A percentile compares a stretch with the other conserved stretches of the same genome.
These are phyloP conservation scores for Mrakia frigida DNA, from an alignment of 768 basidiomycete genomes.

Conservation along the genomic window DNA sequence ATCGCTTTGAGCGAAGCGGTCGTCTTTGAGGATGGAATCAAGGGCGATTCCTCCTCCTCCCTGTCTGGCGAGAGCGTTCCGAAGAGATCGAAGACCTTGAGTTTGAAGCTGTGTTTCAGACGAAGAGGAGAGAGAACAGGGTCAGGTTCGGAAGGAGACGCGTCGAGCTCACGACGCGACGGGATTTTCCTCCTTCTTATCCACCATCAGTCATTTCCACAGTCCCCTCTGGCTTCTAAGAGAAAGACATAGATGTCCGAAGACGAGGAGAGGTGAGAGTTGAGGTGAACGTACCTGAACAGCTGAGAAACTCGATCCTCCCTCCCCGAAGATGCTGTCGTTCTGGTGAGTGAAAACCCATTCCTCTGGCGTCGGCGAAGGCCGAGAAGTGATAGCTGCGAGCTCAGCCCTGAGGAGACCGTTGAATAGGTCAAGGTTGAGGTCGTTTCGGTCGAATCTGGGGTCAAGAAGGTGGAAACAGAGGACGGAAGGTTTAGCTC, in stretches of 20 bases:
- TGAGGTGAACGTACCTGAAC: not conserved
- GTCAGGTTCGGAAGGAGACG: not conserved
- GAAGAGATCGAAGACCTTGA: not conserved
- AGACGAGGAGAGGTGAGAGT: not conserved
- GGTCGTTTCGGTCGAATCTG: slow-evolving; percentile 41
- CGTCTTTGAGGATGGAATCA: not conserved
- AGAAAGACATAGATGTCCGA: no score
- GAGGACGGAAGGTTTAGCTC: not conserved
- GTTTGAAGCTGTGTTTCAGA: not conserved
- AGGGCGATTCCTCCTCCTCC: not conserved
- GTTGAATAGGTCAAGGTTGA: slow-evolving; percentile 43
- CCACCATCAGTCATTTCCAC: no score
- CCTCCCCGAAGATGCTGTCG: not conserved
- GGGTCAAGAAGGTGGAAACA: not conserved
- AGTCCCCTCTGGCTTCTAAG: no score
- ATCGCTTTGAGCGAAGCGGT: not conserved
- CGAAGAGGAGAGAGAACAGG: not conserved
- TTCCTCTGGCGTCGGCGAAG: slow-evolving; percentile 37
- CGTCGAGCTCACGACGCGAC: not conserved
- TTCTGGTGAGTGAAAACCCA: slow-evolving; percentile 42
- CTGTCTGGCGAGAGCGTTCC: not conserved
- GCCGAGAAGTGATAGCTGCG: slow-evolving; percentile 40
- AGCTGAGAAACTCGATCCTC: not conserved
- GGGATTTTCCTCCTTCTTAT: no score
- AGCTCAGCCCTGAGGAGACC: slow-evolving; percentile 43